These are phyloP conservation scores for Bimuria novae-zelandiae DNA, from an alignment of 2,329 filamentous ascomycete species.

Conservation along the genomic window DNA sequence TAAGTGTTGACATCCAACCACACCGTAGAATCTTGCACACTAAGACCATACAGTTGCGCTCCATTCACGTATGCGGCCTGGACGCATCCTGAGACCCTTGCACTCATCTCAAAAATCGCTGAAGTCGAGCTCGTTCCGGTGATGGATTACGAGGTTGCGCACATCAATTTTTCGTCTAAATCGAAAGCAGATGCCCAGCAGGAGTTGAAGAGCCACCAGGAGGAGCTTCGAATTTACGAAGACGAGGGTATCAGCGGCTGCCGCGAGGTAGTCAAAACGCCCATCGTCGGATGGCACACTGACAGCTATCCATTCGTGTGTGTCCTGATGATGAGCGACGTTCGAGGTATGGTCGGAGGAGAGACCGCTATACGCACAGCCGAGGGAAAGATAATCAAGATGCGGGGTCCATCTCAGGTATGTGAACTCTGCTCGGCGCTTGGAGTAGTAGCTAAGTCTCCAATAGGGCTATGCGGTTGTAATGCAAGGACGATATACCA, in stretches of 20 bases:
- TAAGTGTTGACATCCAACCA: conserved; percentile 46
- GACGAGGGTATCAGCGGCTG: conserved; percentile 51
- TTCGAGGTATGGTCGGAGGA: conserved; percentile 65
- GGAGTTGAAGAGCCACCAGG: conserved; percentile 47
- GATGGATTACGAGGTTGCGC: conserved; percentile 63
- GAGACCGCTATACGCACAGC: conserved; percentile 65
- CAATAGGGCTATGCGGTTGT: conserved; percentile 64
- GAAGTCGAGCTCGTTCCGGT: conserved; percentile 62
- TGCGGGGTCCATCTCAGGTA: conserved; percentile 65
- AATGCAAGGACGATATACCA: conserved; percentile 70
- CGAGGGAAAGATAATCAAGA: conserved; percentile 60
- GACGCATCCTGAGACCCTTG: conserved; percentile 60
- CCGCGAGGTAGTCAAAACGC: conserved; percentile 54
- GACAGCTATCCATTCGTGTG: conserved; percentile 73
- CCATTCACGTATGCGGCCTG: conserved; percentile 68
- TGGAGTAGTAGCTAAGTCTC: conserved; percentile 13
- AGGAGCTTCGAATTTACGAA: conserved; percentile 44
- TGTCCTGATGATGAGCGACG: conserved; percentile 70
- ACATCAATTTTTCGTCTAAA: conserved; percentile 62
- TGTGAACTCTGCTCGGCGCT: conserved; percentile 21
- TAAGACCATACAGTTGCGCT: conserved; percentile 53
- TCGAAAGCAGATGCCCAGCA: conserved; percentile 53
- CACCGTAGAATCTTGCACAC: not conserved
- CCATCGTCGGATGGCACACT: conserved; percentile 66
- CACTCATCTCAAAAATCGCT: conserved; percentile 60